Evolutionary conservation across 148 eudicot genomes (phyloP).

Genomic region (Agrostemma githago): DNA sequence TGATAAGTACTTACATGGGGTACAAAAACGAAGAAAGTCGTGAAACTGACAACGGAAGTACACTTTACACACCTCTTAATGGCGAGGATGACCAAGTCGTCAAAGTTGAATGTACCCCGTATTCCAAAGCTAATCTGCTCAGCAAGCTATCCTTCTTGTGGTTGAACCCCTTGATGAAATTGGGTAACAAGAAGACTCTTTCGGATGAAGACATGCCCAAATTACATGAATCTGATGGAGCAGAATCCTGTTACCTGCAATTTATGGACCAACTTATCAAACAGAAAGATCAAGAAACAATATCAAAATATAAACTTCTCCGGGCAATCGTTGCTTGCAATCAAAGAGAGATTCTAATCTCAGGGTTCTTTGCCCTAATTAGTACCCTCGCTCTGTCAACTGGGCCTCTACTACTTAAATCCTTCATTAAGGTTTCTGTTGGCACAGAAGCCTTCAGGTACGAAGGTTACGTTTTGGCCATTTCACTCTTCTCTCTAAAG

Average conservation of each 20-base stretch:
- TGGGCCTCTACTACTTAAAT: constrained; percentile 45
- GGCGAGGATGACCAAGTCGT: constrained; percentile 20
- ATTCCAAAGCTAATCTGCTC: constrained; percentile 37
- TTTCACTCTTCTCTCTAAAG: constrained; percentile 54
- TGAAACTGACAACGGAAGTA: constrained; percentile 12
- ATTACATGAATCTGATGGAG: constrained; percentile 36
- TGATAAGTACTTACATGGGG: constrained; percentile 51
- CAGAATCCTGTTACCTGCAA: constrained; percentile 34
- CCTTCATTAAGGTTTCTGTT: constrained; percentile 37
- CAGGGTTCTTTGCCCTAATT: constrained; percentile 48
- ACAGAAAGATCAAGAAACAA: constrained; percentile 17
- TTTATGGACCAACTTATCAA: constrained; percentile 34
- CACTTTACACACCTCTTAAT: constrained; percentile 40
- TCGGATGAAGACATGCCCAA: constrained; percentile 45
- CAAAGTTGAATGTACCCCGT: constrained; percentile 29
- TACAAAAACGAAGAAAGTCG: constrained; percentile 32
- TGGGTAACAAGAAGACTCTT: constrained; percentile 40
- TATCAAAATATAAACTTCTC: constrained; percentile 20
- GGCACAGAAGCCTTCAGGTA: constrained; percentile 28
- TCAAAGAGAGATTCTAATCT: constrained; percentile 32
- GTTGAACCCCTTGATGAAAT: constrained; percentile 54
- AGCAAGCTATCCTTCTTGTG: constrained; percentile 60
- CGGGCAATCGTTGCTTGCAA: constrained; percentile 40
- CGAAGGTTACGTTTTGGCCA: constrained; percentile 57
- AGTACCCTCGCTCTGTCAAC: constrained; percentile 41